Evolutionary conservation across 805 yeast genomes (phyloP), one percentile per base, ranked within the genome.

Genomic region (Zygosaccharomyces kombuchaensis): DNA sequence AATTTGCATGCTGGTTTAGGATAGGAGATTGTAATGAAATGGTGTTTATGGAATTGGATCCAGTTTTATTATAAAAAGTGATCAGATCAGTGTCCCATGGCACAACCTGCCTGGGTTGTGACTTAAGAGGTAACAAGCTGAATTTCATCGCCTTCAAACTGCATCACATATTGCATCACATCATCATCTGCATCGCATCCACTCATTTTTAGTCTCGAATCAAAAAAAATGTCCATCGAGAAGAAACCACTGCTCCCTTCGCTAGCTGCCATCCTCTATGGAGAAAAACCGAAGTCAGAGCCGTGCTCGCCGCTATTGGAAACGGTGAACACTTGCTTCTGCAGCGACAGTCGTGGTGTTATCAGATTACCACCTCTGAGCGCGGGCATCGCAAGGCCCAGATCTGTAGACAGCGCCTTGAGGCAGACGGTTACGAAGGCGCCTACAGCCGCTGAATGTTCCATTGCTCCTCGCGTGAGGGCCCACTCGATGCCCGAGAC

Each of bases 291-390:
- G 4, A 34, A 16, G 12, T 48, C 57, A 2, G 57, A 51, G 21
- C 52, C 58, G 13, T 42, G 50, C 25, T 54, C 60, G 2, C 63
- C 65, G 34, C 44, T 54, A 10, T 43, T 57, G 23, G 54, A 51
- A 4, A 38, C 50, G 4, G 41, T 45, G 10, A 52, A 50, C 35
- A 42, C 46, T 9, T 52, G 41, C n/a, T 60, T 62, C 49, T 53
- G 49, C 32, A 53, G 52, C 43, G 62, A 59, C 43, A 50, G 45
- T 10, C 48, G 52, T 4, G 67, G 68, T 5, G 43, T 57, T 5
- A 62, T 63, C 31, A 58, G 54, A 35, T 46, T 63, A 22, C 68
- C 68, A 14, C 68, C 68, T 1, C 36, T 63, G 21, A 32, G 46
- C 21, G 21, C 43, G 7, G 43, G 50, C 9, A 48, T 52, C 19